A percentile compares a stretch with the other conserved stretches of the same genome.
Conservation (phyloP, 2,329 filamentous ascomycete species). For the Aspergillus aculeatinus region DNA sequence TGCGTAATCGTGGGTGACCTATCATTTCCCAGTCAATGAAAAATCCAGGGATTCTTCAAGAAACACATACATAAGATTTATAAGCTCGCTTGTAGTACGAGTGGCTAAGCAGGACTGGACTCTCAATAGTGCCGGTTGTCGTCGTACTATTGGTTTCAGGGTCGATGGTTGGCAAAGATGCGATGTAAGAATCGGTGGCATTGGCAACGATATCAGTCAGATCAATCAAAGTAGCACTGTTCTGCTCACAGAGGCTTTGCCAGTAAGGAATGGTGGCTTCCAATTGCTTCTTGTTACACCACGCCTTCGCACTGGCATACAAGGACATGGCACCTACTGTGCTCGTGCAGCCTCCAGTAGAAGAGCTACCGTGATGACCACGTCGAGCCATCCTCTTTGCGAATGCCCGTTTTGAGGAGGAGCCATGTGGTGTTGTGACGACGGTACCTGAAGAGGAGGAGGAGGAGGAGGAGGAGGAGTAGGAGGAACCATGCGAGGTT, state of each 20-base stretch:
- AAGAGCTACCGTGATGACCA: not conserved
- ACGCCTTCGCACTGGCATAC: slow-evolving; percentile 11
- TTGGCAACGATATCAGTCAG: slow-evolving; percentile 1
- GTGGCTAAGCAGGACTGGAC: slow-evolving; percentile 7
- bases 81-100: slow-evolving; percentile 13
- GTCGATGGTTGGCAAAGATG: slow-evolving; percentile 3
- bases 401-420: not conserved
- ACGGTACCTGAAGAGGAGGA: not conserved
- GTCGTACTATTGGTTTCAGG: slow-evolving; percentile 8
- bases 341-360: slow-evolving; percentile 1
- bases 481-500: not conserved
- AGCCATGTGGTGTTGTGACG: not conserved
- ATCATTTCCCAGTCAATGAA: not conserved
- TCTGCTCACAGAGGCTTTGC: slow-evolving; percentile 5
- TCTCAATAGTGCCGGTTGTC: slow-evolving; percentile 3
- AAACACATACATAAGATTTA: slow-evolving; percentile 6
- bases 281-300: slow-evolving; percentile 7
- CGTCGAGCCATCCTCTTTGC: not conserved
- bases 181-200: slow-evolving; percentile 7
- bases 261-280: slow-evolving; percentile 5
- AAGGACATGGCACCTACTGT: slow-evolving; percentile 2
- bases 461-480: not conserved
- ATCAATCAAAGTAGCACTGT: not conserved
- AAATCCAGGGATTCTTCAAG: not conserved
- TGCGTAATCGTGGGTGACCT: slow-evolving; percentile 18